Evolutionary conservation across 2,329 filamentous ascomycete species (phyloP).

Genomic region (Leptosphaerulina australis): DNA sequence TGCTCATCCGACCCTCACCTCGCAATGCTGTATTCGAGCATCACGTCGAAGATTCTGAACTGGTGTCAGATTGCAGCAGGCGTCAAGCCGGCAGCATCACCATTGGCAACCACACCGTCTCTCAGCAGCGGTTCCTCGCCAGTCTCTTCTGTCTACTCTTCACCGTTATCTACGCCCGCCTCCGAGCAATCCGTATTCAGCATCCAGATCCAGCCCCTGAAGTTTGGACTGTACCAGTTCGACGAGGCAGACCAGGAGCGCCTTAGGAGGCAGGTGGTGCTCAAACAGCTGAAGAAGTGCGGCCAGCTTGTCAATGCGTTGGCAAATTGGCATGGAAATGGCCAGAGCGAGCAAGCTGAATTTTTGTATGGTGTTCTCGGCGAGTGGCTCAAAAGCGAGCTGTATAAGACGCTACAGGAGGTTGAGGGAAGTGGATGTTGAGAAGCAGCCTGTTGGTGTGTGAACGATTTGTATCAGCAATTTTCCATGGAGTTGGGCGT

Average conservation of each 20-base stretch:
- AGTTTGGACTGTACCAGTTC: conserved; percentile 36
- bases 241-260: conserved; percentile 37
- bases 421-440: conserved; percentile 26
- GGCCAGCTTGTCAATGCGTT: conserved; percentile 38
- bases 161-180: conserved; percentile 26
- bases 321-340: conserved; percentile 33
- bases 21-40: conserved; percentile 46
- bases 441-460: background rate
- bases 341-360: conserved; percentile 33
- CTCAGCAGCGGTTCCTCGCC: conserved; percentile 23
- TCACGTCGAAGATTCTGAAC: conserved; percentile 40
- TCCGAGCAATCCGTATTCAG: conserved; percentile 26
- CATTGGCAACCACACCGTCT: conserved; percentile 20
- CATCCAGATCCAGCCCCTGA: conserved; percentile 33
- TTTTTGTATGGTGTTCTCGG: conserved; percentile 42
- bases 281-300: conserved; percentile 39
- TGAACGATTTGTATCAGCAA: background rate
- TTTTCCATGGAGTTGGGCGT: conserved; percentile 7
- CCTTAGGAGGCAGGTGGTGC: conserved; percentile 34
- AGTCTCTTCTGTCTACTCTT: conserved; percentile 26
- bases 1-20: conserved; percentile 44
- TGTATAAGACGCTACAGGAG: conserved; percentile 37
- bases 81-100: conserved; percentile 23
- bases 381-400: conserved; percentile 42
- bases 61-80: conserved; percentile 44